phyloP scores from a whole-genome alignment of 106 monocot species.

The Phalaenopsis aphrodite region DNA sequence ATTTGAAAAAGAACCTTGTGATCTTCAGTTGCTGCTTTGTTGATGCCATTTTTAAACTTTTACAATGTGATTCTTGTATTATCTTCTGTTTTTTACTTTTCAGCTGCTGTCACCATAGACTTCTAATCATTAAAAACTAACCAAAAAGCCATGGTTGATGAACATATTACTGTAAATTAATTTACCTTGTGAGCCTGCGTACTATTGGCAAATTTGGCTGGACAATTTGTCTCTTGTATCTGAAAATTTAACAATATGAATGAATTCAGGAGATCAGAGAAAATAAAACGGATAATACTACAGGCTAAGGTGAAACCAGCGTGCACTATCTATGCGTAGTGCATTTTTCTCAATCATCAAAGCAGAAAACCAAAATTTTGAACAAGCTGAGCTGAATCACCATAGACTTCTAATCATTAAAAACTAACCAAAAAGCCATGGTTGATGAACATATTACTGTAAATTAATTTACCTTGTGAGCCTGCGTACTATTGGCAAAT shows the following conservation, averaged over 20 bases:
- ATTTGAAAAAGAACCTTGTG: slow-evolving; percentile 7
- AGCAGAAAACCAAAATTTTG: not conserved
- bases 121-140: not conserved
- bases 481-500: not conserved
- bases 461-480: not conserved
- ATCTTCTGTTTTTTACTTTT: not conserved
- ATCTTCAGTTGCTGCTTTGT: not conserved
- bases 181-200: not conserved
- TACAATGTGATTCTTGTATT: slow-evolving; percentile 7
- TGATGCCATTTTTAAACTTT: slow-evolving; percentile 5
- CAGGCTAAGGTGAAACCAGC: not conserved
- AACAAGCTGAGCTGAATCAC: slow-evolving; percentile 12
- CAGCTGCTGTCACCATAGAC: not conserved
- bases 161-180: not conserved
- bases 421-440: too few relatives aligned
- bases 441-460: not conserved
- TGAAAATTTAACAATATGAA: not conserved
- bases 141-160: not conserved
- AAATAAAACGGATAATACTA: too few relatives aligned
- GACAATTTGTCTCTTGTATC: not conserved
- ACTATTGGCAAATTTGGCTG: not conserved
- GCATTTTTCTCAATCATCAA: not conserved
- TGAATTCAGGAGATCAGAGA: not conserved
- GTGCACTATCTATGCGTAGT: not conserved
- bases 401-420: too few relatives aligned